Evolutionary conservation across 148 eudicot genomes (phyloP).

Genomic region (Chenopodium quinoa): DNA sequence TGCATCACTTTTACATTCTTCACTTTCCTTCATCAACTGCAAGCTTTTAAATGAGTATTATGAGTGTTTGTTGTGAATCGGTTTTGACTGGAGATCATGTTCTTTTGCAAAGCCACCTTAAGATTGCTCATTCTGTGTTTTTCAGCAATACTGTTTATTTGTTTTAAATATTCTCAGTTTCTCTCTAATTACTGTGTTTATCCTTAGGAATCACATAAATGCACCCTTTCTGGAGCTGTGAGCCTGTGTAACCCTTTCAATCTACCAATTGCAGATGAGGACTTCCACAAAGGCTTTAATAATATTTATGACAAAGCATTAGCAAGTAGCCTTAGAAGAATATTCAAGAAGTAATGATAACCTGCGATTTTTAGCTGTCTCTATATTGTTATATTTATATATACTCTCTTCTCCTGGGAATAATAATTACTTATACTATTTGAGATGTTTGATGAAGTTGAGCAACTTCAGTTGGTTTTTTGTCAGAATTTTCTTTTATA

Average conservation of each 20-base stretch:
- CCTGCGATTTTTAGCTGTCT: not conserved
- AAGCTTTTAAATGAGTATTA: not conserved
- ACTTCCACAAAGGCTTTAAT: slow-evolving; percentile 89
- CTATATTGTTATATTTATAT: not conserved
- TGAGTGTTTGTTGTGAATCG: not conserved
- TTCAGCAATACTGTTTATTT: not conserved
- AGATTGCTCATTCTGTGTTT: not conserved
- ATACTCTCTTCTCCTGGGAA: not conserved
- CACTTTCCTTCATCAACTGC: not conserved
- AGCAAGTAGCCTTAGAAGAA: slow-evolving; percentile 68
- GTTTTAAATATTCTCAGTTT: slow-evolving; percentile 3
- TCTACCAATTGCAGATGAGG: slow-evolving; percentile 86
- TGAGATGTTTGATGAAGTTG: not conserved
- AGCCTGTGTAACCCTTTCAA: slow-evolving; percentile 97
- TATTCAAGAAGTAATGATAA: slow-evolving; percentile 60
- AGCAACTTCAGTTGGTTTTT: not conserved
- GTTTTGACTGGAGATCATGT: not conserved
- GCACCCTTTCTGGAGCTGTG: slow-evolving; percentile 86
- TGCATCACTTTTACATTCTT: not conserved
- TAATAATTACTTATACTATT: not conserved
- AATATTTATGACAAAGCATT: slow-evolving; percentile 81
- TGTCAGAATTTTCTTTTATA: slow-evolving; percentile 10
- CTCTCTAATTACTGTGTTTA: not conserved
- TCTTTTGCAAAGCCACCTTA: not conserved
- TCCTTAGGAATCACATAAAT: slow-evolving; percentile 62